Percentiles rank a stretch among this genome's conserved stretches.
These are phyloP conservation scores for Teratosphaeria pseudoeucalypti DNA, from an alignment of 2,329 filamentous ascomycete genomes.

Conservation along the genomic window DNA sequence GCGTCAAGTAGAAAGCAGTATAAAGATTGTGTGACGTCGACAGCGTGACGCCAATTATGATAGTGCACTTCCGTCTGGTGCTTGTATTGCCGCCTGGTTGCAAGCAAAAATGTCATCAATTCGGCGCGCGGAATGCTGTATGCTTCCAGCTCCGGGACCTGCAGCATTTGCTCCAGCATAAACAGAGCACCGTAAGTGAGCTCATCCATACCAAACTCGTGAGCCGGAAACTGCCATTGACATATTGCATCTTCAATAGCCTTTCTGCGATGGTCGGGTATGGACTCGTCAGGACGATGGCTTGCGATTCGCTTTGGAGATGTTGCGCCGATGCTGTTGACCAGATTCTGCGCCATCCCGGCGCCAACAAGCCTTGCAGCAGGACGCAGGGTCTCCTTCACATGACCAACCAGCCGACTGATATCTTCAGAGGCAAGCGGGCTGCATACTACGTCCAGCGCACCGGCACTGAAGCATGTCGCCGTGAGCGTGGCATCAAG, in stretches of 20 bases:
- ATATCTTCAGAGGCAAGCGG: slow-evolving; percentile 57
- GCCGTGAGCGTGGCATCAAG: slow-evolving; percentile 21
- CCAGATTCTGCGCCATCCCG: slow-evolving; percentile 22
- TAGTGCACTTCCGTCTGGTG: slow-evolving; percentile 47
- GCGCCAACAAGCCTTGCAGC: slow-evolving; percentile 18
- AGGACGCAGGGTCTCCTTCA: slow-evolving; percentile 19
- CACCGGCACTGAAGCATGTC: slow-evolving; percentile 71
- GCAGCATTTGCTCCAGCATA: slow-evolving; percentile 83
- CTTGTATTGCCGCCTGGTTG: slow-evolving; percentile 90
- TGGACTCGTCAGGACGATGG: slow-evolving; percentile 48
- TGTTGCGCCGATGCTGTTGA: slow-evolving; percentile 16
- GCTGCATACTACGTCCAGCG: slow-evolving; percentile 72
- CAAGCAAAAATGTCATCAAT: slow-evolving; percentile 73
- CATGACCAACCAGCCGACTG: slow-evolving; percentile 20
- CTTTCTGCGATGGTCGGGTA: slow-evolving; percentile 49
- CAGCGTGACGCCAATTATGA: slow-evolving; percentile 95
- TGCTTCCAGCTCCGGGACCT: slow-evolving; percentile 66
- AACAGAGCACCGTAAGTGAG: slow-evolving; percentile 72
- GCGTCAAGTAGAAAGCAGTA: slow-evolving; percentile 78
- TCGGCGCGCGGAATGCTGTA: slow-evolving; percentile 42
- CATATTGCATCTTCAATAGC: slow-evolving; percentile 60
- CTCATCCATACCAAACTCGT: slow-evolving; percentile 83
- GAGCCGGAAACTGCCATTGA: slow-evolving; percentile 80
- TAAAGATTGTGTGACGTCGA: slow-evolving; percentile 88
- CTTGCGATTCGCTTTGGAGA: slow-evolving; percentile 11